phyloP scores from a whole-genome alignment of 805 yeast genomes.

The Cyberlindnera euphorbiae region DNA sequence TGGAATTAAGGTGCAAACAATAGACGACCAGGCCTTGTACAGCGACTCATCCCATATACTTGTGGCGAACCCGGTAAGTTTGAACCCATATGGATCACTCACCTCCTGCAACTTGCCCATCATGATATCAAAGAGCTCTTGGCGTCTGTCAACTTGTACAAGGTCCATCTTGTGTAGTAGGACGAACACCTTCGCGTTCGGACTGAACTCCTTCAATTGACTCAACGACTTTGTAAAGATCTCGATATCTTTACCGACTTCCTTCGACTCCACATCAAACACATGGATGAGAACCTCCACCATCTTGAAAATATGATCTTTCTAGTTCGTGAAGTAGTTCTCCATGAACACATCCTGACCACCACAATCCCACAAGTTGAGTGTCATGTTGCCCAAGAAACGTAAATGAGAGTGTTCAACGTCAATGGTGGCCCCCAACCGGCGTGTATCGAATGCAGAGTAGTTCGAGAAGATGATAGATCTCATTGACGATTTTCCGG shows the following conservation, averaged over 20 bases:
- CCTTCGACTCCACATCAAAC: constrained; percentile 91
- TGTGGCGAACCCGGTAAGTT: constrained; percentile 83
- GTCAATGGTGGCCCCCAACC: constrained; percentile 95
- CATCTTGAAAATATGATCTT: constrained; percentile 90
- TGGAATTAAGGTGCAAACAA: constrained; percentile 92
- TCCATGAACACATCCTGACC: constrained; percentile 97
- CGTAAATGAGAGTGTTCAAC: constrained; percentile 96
- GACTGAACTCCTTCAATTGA: constrained; percentile 78
- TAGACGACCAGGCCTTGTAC: constrained; percentile 95
- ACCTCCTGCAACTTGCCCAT: constrained; percentile 75
- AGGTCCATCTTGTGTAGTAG: constrained; percentile 94
- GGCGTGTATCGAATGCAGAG: constrained; percentile 92
- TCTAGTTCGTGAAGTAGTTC: constrained; percentile 80
- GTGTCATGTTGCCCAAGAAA: constrained; percentile 90
- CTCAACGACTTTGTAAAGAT: constrained; percentile 81
- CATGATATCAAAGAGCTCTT: constrained; percentile 78
- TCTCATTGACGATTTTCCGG: constrained; percentile 97
- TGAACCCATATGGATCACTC: constrained; percentile 64
- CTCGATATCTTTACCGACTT: constrained; percentile 88
- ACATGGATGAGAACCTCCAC: constrained; percentile 95
- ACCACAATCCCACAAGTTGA: constrained; percentile 97
- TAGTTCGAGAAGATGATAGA: constrained; percentile 93
- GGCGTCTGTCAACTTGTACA: constrained; percentile 80
- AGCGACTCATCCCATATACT: constrained; percentile 28
- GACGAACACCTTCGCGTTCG: constrained; percentile 88